Base-by-base conservation (phyloP, 1,284 basidiomycete species). In the Ustilago loliicola region DNA sequence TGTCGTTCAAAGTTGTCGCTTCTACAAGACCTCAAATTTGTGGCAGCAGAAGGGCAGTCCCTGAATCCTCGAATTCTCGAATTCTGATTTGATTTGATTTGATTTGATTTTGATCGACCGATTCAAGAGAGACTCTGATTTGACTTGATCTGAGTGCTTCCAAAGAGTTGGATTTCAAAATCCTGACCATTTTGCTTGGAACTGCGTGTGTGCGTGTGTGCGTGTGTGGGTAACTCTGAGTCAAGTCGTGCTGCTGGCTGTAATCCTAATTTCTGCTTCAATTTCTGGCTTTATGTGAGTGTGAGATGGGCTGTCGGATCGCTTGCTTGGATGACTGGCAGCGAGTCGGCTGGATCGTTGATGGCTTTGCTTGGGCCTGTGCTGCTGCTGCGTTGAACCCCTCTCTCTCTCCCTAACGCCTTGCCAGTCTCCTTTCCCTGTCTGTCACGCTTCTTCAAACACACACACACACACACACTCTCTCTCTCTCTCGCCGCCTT, bases 381-480 rank as follows among this genome's bases (percentile, higher is more conserved):
- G 36, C 36, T 38, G 36, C 29, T 61, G 57, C 68, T 72, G 70
- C 65, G 56, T 59, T 40, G 56, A 38, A 64, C 65, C 64, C 70
- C 65, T 66, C 65, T 72, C 23, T 17, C 23, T 34, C 61, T n/a
- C 15, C 36, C 36, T 34, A 6, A 38, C 36, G 5, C 7, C 32
- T 8, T 47, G n/a, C 48, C 45, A 56, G 42, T 29, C 34, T 34
- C 54, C 19, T 34, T 40, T 52, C 57, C 58, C 57, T 59, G 13
- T 21, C 38, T 61, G 59, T 36, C 15, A 29, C 27, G 38, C 54
- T 63, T 40, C 13, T 17, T 6, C 15, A 40, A 19, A 40, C 13
- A 40, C 38, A 4, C 38, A 40, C 38, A 40, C 38, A 40, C 9
- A 19, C 38, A 40, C 13, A 40, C 38, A 40, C 21, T 27, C 56